Evolutionary conservation across 371 early-diverging fungal genomes (phyloP), one percentile per base, ranked within the genome.

Genomic region (Rhizopus microsporus): DNA sequence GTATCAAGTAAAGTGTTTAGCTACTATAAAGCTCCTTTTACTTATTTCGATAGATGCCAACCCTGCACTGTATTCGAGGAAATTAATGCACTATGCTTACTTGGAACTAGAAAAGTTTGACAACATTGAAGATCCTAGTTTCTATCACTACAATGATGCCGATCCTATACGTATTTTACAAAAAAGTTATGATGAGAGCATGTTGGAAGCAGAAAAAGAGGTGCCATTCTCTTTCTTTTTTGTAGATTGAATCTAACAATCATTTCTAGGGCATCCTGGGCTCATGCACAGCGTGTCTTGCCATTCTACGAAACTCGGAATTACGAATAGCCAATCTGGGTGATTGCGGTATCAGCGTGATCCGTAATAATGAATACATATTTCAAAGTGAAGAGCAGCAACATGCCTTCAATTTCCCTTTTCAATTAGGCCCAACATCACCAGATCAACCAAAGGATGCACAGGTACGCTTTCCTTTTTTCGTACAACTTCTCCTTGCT

Each of bases 331-430:
- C 94, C 1, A 94, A 94, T 59, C 72, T 97, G 34, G 97, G 97
- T 33, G 96, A 97, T 72, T 93, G 94, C 68, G 94, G 93, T 2
- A 74, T 96, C 46, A 78, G 87, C 46, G 77, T 97, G 5, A 88
- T 96, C 50, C 88, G 97, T 23, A 77, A 84, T 50, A 85, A 87
- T 51, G 87, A 90, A 55, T 82, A 89, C 67, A 79, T 94, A 7
- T 96, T 95, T 69, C 85, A 94, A 52, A 93, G 89, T 32, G 95
- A 95, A 69, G 90, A 89, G 59, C 91, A 89, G 59, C 92, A 92
- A 59, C 90, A 90, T 67, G 86, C 88, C 13, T 90, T 90, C 61
- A 90, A 90, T 59, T 89, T 79, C 54, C 92, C 92, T 1, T 89
- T 82, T 57, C 92, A 92, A 60, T 74, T 92, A 15, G 88, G 91